These are phyloP conservation scores for Fagus crenata DNA, from an alignment of 306 rosid species.

Conservation along the genomic window DNA sequence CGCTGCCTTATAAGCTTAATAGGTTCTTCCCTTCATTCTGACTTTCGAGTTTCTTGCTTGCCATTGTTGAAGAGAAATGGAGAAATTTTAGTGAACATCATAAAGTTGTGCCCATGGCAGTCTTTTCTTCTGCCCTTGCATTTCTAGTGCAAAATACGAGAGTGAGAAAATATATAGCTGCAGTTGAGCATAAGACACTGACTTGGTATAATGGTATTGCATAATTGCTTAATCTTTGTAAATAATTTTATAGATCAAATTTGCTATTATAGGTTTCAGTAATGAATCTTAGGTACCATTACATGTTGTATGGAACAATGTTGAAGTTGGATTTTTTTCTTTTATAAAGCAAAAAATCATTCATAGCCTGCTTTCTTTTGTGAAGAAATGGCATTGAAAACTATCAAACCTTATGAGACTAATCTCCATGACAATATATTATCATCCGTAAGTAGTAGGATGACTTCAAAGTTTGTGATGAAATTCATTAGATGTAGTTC, in stretches of 20 bases:
- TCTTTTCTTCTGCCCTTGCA: background rate
- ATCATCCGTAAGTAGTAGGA: no score
- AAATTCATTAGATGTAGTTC: no score
- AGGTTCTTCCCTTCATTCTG: slow-evolving; percentile 78
- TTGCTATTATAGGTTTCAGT: no score
- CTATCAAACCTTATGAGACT: no score
- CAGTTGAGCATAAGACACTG: background rate
- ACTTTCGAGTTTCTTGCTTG: background rate
- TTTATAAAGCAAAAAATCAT: no score
- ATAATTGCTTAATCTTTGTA: background rate
- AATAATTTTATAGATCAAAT: background rate
- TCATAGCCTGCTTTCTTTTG: no score
- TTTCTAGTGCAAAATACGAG: background rate
- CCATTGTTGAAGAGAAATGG: background rate
- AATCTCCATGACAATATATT: no score
- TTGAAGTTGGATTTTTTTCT: no score
- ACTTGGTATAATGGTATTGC: background rate
- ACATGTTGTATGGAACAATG: no score
- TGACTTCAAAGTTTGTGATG: no score
- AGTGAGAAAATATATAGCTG: slow-evolving; percentile 1
- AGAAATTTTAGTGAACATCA: background rate
- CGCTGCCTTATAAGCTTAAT: slow-evolving; percentile 57
- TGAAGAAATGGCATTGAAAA: no score
- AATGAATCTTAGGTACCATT: no score
- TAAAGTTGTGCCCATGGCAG: background rate